phyloP scores from a whole-genome alignment of 2,329 filamentous ascomycete genomes.

The Ceratocystis colombiana region DNA sequence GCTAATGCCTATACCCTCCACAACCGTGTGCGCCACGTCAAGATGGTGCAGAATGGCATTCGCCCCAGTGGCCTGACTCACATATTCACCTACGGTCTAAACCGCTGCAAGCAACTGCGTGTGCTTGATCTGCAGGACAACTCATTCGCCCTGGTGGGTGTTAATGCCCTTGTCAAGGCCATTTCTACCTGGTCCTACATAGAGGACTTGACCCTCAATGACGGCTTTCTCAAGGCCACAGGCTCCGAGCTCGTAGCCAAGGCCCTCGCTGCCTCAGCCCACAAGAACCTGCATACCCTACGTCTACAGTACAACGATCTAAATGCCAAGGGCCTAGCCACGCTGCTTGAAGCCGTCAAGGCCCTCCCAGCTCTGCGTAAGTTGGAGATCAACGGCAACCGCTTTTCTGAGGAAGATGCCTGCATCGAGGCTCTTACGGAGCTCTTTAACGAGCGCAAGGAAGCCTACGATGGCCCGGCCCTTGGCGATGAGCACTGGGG shows the following conservation, averaged over 20 bases:
- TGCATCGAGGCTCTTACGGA: conserved; percentile 58
- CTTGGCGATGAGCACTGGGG: conserved; percentile 74
- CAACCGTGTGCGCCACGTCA: conserved; percentile 69
- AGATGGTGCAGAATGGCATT: conserved; percentile 98
- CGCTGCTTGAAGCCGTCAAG: conserved; percentile 58
- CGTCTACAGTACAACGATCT: conserved; percentile 94
- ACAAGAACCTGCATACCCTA: conserved; percentile 68
- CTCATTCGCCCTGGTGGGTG: conserved; percentile 78
- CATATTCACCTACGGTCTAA: conserved; percentile 68
- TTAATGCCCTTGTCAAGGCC: conserved; percentile 65
- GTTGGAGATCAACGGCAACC: conserved; percentile 93
- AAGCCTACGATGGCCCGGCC: conserved; percentile 54
- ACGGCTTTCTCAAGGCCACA: conserved; percentile 71
- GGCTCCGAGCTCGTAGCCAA: conserved; percentile 64
- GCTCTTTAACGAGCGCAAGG: conserved; percentile 67
- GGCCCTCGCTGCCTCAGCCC: conserved; percentile 64
- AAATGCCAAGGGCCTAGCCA: conserved; percentile 61
- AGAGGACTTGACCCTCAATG: conserved; percentile 75
- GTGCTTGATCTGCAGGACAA: conserved; percentile 93
- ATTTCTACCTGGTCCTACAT: conserved; percentile 64
- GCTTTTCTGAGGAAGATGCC: conserved; percentile 76
- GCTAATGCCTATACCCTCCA: conserved; percentile 78
- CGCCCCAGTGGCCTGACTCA: conserved; percentile 82
- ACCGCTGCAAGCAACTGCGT: conserved; percentile 56
- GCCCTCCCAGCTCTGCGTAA: conserved; percentile 67